Percentiles rank a stretch among this genome's conserved stretches.
Evolutionary conservation across 495 filamentous ascomycete species (phyloP).

Genomic region (Penicillium silybi): DNA sequence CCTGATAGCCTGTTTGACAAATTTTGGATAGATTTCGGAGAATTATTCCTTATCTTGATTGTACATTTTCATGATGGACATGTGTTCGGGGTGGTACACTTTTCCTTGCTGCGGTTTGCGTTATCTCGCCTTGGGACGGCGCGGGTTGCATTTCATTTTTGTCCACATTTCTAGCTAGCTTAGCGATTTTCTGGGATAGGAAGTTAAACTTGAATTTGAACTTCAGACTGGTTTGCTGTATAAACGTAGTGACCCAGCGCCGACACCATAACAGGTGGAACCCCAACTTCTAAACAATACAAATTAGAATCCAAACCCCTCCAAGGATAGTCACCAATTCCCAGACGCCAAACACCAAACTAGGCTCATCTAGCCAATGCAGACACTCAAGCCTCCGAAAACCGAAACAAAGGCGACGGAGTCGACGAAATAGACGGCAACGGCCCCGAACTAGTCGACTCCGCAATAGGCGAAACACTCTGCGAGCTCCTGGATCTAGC

Average conservation of each 20-base stretch:
- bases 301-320: not conserved
- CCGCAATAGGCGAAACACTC: not conserved
- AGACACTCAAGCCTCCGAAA: constrained; percentile 6
- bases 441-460: not conserved
- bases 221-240: not conserved
- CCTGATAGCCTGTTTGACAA: not conserved
- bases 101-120: not conserved
- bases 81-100: constrained; percentile 9
- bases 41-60: not conserved
- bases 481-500: not conserved
- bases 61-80: constrained; percentile 23
- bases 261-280: not conserved
- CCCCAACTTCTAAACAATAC: not conserved
- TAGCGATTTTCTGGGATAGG: not conserved
- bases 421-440: not conserved
- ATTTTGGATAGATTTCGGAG: constrained; percentile 12
- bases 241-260: not conserved
- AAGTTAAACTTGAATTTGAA: not conserved
- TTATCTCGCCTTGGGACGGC: not conserved
- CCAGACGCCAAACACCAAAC: not conserved
- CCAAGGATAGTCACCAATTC: not conserved
- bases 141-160: constrained; percentile 3
- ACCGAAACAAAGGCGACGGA: constrained; percentile 3
- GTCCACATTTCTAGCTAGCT: constrained; percentile 3
- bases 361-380: not conserved